Base-by-base conservation (phyloP, 345 rosid species). In the Populus nigra region DNA sequence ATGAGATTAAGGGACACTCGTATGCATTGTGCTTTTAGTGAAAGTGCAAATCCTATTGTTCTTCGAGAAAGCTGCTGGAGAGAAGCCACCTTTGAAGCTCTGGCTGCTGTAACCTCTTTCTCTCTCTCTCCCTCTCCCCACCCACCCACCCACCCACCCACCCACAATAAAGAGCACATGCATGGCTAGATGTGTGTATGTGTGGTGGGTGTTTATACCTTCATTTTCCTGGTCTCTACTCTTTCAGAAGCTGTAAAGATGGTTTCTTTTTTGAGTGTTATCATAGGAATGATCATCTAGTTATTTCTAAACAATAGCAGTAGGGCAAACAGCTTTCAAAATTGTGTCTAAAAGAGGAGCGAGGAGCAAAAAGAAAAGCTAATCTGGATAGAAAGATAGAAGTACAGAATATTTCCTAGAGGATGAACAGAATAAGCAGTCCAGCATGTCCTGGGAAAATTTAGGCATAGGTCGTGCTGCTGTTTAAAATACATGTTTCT, bases 1-100 rank as follows among this genome's bases (percentile, higher is more conserved):
- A 91, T 96, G 97, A 92, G 99, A 83, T 76, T 96, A 77, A 90
- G 99, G 87, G 99, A 96, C 73, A 93, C 99, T 6, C 91, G 98
- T 65, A 78, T 96, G 89, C 94, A 91, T 76, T 93, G 90, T 72
- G 83, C 75, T 78, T 96, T 93, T 77, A 75, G 81, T 78, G 86
- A 89, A 73, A 77, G 77, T 47, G 79, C 70, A 68, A 68, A 76
- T 41, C 90, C 93, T 69, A 77, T 84, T 77, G 86, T 93, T 88
- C 93, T 93, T 75, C 92, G 92, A 71, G 97, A 96, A 82, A 84
- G 80, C 87, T 90, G 98, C 87, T 93, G 99, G 97, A 93, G 96
- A 83, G 97, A 96, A 89, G 88, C 91, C 49, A 91, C 92, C 9
- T 89, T 91, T 76, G 79, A 90, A 78, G 90, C 93, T 76, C 80